These are phyloP conservation scores for Porcisia hertigi DNA, from an alignment of 208 protist species.

Conservation along the genomic window DNA sequence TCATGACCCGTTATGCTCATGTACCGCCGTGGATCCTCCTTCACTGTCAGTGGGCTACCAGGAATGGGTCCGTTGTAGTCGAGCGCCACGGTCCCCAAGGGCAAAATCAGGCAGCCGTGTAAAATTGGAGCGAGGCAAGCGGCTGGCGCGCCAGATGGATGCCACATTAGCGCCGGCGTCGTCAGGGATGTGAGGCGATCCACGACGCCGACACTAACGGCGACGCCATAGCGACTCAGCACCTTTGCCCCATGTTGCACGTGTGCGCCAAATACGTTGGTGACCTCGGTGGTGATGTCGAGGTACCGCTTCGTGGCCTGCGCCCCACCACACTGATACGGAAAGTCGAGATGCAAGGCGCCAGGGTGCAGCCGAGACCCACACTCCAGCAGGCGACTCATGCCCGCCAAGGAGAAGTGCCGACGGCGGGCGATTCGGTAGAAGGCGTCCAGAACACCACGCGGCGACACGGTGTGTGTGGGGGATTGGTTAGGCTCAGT, in stretches of 20 bases:
- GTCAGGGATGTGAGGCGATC: conserved; percentile 25
- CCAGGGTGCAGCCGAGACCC: conserved; percentile 47
- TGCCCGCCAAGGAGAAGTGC: conserved; percentile 56
- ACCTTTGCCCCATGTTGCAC: conserved; percentile 70
- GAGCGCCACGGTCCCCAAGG: conserved; percentile 57
- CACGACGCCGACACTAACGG: conserved; percentile 66
- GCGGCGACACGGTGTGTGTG: not conserved
- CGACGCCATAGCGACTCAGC: conserved; percentile 76
- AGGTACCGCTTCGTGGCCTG: conserved; percentile 77
- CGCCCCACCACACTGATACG: conserved; percentile 75
- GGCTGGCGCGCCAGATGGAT: conserved; percentile 68
- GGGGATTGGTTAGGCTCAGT: not conserved
- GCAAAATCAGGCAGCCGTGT: conserved; percentile 48
- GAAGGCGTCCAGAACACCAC: conserved; percentile 45
- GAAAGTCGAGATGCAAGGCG: conserved; percentile 67
- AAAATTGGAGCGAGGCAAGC: conserved; percentile 74
- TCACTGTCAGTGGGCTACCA: conserved; percentile 39
- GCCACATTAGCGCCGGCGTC: conserved; percentile 64
- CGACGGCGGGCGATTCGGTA: conserved; percentile 55
- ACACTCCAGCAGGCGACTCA: conserved; percentile 37
- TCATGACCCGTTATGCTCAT: conserved; percentile 46
- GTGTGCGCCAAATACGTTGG: conserved; percentile 34
- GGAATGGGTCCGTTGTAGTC: conserved; percentile 75
- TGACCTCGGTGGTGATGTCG: conserved; percentile 62
- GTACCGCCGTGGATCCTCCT: conserved; percentile 67